phyloP scores from a whole-genome alignment of 2,329 filamentous ascomycete species.

The Dactylonectria macrodidyma region DNA sequence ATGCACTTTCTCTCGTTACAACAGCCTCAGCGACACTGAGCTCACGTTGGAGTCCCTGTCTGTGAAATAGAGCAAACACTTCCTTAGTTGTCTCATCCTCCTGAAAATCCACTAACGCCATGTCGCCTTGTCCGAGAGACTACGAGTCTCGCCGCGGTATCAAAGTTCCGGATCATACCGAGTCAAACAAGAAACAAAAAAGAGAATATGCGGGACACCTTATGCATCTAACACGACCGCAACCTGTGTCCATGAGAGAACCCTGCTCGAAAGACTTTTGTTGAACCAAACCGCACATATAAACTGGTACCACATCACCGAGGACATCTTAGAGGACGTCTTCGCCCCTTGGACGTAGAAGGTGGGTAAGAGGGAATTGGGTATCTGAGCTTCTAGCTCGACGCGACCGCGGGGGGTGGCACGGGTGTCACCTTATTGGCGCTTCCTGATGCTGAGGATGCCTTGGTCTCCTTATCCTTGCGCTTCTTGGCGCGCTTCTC shows the following conservation, averaged over 20 bases:
- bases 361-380: conserved; percentile 2
- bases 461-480: conserved; percentile 48
- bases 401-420: conserved; percentile 40
- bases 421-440: conserved; percentile 48
- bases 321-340: conserved; percentile 5
- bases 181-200: conserved; percentile 36
- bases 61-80: neutral
- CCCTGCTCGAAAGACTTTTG: conserved; percentile 12
- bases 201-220: conserved; percentile 26
- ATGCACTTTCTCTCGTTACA: neutral
- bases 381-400: conserved; percentile 41
- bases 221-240: conserved; percentile 16
- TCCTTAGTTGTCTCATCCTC: conserved; percentile 12
- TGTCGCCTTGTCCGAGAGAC: conserved; percentile 47
- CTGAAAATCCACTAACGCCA: conserved; percentile 48
- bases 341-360: conserved; percentile 10
- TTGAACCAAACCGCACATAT: conserved; percentile 1
- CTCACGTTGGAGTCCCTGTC: conserved; percentile 1
- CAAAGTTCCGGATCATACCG: conserved; percentile 38
- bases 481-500: conserved; percentile 51
- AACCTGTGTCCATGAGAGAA: neutral
- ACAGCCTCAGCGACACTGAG: neutral
- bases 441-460: conserved; percentile 30
- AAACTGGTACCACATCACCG: neutral
- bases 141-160: conserved; percentile 43